Conservation (phyloP, 768 basidiomycete species). For the Thelephora ganbajun region DNA sequence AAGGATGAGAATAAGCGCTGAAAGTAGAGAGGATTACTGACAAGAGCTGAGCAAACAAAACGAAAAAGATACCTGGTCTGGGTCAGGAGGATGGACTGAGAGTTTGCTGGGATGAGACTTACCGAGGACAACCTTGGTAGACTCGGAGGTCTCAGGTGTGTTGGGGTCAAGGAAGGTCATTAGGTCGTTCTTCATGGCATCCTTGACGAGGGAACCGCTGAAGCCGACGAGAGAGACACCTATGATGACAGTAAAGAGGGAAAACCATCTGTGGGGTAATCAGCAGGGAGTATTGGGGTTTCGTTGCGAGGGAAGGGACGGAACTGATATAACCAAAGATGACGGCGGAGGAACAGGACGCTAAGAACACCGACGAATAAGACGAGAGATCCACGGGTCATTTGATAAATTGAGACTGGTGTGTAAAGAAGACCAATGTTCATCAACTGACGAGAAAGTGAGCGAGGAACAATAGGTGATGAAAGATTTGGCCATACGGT, state of each 20-base stretch:
- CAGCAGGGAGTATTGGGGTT: slow-evolving; percentile 3
- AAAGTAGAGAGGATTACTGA: slow-evolving; percentile 25
- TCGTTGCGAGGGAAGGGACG: slow-evolving; percentile 4
- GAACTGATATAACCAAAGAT: slow-evolving; percentile 80
- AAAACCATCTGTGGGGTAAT: slow-evolving; percentile 55
- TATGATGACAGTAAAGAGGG: slow-evolving; percentile 76
- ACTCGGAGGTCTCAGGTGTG: slow-evolving; percentile 41
- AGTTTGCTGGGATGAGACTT: slow-evolving; percentile 14
- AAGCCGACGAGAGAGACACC: slow-evolving; percentile 80
- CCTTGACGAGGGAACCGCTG: slow-evolving; percentile 79
- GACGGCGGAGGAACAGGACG: slow-evolving; percentile 80
- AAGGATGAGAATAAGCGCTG: slow-evolving; percentile 4
- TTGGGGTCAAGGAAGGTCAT: slow-evolving; percentile 21
- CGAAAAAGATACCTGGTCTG: slow-evolving; percentile 69
- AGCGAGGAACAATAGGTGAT: slow-evolving; percentile 1
- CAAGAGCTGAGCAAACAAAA: slow-evolving; percentile 93
- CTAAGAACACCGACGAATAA: slow-evolving; percentile 87
- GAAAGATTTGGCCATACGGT: slow-evolving; percentile 40
- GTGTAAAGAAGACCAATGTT: slow-evolving; percentile 92
- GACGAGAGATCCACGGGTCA: slow-evolving; percentile 88
- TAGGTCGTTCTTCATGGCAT: slow-evolving; percentile 39
- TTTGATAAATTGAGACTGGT: slow-evolving; percentile 95
- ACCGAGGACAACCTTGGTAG: slow-evolving; percentile 67
- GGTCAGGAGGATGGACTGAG: not conserved
- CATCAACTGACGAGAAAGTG: slow-evolving; percentile 44